A percentile compares a stretch with the other conserved stretches of the same genome.
Evolutionary conservation across 2,329 filamentous ascomycete species (phyloP).

Genomic region (Diaporthe sp.): DNA sequence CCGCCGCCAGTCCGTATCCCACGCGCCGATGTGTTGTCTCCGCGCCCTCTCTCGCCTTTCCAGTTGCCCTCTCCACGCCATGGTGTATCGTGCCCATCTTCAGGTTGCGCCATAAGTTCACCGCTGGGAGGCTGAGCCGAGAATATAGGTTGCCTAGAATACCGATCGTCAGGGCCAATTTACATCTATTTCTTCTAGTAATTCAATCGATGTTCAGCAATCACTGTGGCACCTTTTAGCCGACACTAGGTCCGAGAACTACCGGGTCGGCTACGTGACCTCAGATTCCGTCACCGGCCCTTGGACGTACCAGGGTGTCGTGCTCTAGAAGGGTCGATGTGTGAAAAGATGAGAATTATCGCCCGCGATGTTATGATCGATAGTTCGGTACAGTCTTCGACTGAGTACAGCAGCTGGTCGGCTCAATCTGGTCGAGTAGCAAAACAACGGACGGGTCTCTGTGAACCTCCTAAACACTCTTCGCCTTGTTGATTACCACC

Average conservation of each 20-base stretch:
- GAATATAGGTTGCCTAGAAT: slow-evolving; percentile 85
- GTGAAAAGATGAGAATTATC: too few species aligned
- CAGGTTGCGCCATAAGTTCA: slow-evolving; percentile 68
- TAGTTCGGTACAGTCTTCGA: too few species aligned
- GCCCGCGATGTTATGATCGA: too few species aligned
- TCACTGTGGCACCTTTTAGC: too few species aligned
- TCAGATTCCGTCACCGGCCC: slow-evolving; percentile 54
- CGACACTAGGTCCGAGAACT: slow-evolving; percentile 61
- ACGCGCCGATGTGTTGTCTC: slow-evolving; percentile 55
- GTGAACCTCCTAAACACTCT: too few species aligned
- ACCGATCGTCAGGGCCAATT: slow-evolving; percentile 77
- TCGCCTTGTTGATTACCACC: too few species aligned
- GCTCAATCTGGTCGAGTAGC: too few species aligned
- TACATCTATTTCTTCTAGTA: too few species aligned
- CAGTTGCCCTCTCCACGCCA: slow-evolving; percentile 48
- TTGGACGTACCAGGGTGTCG: slow-evolving; percentile 60
- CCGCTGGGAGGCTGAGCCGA: slow-evolving; percentile 71
- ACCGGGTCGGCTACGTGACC: slow-evolving; percentile 63
- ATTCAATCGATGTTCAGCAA: too few species aligned
- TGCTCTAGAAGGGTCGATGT: slow-evolving; percentile 55
- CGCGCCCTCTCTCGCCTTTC: slow-evolving; percentile 45
- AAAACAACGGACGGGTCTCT: too few species aligned
- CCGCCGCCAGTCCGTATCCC: slow-evolving; percentile 84
- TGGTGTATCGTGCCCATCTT: slow-evolving; percentile 51
- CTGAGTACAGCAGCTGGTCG: too few species aligned